Percentiles rank a stretch among this genome's conserved stretches.
phyloP scores from a whole-genome alignment of 768 basidiomycete genomes.

The Galerina marginata region DNA sequence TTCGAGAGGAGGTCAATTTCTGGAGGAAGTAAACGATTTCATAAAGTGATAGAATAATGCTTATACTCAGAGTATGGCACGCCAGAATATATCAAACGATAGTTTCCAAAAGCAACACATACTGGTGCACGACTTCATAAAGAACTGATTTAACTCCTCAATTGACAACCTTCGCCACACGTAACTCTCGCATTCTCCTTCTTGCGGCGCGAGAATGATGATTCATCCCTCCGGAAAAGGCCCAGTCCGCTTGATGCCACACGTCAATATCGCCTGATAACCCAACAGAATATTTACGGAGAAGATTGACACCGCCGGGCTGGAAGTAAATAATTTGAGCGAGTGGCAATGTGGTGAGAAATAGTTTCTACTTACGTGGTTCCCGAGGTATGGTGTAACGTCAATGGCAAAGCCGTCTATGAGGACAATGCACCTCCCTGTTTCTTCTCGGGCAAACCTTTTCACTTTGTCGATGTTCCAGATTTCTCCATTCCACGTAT shows the following conservation, averaged over 20 bases:
- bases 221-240: slow-evolving; percentile 76
- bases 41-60: no score
- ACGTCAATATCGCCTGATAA: slow-evolving; percentile 14
- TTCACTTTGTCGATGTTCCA: slow-evolving; percentile 48
- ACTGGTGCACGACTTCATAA: no score
- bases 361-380: slow-evolving; percentile 58
- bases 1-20: no score
- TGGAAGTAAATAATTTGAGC: slow-evolving; percentile 28
- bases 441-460: slow-evolving; percentile 30
- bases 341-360: not conserved
- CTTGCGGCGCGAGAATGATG: slow-evolving; percentile 67
- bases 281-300: slow-evolving; percentile 53
- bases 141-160: not conserved
- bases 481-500: slow-evolving; percentile 39
- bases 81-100: no score
- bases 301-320: slow-evolving; percentile 66
- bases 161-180: slow-evolving; percentile 48
- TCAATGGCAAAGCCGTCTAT: slow-evolving; percentile 69
- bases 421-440: slow-evolving; percentile 52
- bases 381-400: slow-evolving; percentile 61
- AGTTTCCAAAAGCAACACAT: no score
- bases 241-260: slow-evolving; percentile 56
- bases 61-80: no score
- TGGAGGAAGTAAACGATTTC: no score
- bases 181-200: slow-evolving; percentile 51